phyloP scores from a whole-genome alignment of 495 filamentous ascomycete genomes.

The Xylaria castorea region DNA sequence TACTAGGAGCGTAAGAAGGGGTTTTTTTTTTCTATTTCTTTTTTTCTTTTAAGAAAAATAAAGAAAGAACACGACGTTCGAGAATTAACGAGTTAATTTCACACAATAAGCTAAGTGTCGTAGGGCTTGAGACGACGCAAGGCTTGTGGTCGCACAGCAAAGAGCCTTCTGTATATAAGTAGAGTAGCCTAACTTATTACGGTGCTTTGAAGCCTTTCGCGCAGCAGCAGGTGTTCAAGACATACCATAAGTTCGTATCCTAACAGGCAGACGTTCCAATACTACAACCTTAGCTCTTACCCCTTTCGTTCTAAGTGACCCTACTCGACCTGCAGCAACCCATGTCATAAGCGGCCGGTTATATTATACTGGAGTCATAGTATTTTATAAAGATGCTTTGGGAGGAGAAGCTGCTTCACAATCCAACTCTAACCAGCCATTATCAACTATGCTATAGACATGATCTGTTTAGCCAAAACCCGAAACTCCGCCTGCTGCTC shows the following conservation, averaged over 20 bases:
- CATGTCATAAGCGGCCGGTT: not conserved
- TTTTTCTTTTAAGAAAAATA: no score
- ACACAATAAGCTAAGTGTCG: not conserved
- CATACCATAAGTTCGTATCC: not conserved
- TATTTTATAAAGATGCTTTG: not conserved
- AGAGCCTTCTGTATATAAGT: not conserved
- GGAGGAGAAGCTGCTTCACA: not conserved
- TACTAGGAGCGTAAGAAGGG: not conserved
- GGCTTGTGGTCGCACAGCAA: not conserved
- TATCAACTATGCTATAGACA: not conserved
- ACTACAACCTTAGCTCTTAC: not conserved
- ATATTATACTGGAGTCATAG: not conserved
- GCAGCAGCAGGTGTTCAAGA: not conserved
- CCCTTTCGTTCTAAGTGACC: not conserved
- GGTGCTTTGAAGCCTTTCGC: not conserved
- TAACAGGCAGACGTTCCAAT: not conserved
- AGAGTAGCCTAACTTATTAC: not conserved
- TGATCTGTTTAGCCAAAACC: not conserved
- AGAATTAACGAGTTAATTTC: not conserved
- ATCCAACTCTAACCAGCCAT: not conserved
- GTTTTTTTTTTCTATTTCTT: not conserved
- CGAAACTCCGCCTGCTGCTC: not conserved
- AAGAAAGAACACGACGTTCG: not conserved
- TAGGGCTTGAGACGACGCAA: not conserved
- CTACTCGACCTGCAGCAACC: not conserved